Conservation (phyloP, 2,329 filamentous ascomycete species). For the Pezicula rhizophila region DNA sequence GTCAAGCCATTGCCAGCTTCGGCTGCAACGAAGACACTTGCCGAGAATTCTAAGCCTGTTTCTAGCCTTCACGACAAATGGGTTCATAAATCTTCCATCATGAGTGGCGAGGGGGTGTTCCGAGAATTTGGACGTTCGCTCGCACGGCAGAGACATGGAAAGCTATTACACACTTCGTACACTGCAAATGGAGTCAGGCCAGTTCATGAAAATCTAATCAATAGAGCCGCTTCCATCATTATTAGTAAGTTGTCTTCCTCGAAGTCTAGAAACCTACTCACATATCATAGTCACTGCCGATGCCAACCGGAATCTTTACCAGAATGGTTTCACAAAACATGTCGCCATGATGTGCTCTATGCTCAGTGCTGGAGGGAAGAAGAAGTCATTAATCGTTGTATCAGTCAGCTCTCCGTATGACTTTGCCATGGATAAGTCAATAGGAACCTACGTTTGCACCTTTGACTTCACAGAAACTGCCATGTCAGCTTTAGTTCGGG, state of each 20-base stretch:
- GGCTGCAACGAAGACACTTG: conserved; percentile 66
- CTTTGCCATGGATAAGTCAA: conserved; percentile 85
- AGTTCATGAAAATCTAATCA: conserved; percentile 89
- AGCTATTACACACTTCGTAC: conserved; percentile 89
- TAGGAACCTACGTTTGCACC: conserved; percentile 89
- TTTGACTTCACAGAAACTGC: conserved; percentile 96
- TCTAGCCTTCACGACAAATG: conserved; percentile 44
- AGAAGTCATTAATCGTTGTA: conserved; percentile 86
- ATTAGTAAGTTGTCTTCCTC: background rate
- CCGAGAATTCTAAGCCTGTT: conserved; percentile 43
- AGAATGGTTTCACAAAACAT: conserved; percentile 92
- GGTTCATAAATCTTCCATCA: conserved; percentile 56
- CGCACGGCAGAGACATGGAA: conserved; percentile 78
- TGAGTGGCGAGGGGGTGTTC: conserved; percentile 92
- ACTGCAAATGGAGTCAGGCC: conserved; percentile 88
- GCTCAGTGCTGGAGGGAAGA: conserved; percentile 68
- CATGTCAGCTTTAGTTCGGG: conserved; percentile 75
- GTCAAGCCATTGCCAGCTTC: conserved; percentile 92
- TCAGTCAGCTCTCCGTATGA: conserved; percentile 95
- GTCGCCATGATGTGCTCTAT: conserved; percentile 92
- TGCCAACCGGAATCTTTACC: conserved; percentile 88
- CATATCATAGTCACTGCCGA: conserved; percentile 76
- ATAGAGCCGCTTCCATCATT: conserved; percentile 80
- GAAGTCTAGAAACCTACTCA: background rate
- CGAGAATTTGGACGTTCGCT: conserved; percentile 80